These are phyloP conservation scores for Escallonia rubra DNA, from an alignment of 129 eudicot species.

Conservation along the genomic window DNA sequence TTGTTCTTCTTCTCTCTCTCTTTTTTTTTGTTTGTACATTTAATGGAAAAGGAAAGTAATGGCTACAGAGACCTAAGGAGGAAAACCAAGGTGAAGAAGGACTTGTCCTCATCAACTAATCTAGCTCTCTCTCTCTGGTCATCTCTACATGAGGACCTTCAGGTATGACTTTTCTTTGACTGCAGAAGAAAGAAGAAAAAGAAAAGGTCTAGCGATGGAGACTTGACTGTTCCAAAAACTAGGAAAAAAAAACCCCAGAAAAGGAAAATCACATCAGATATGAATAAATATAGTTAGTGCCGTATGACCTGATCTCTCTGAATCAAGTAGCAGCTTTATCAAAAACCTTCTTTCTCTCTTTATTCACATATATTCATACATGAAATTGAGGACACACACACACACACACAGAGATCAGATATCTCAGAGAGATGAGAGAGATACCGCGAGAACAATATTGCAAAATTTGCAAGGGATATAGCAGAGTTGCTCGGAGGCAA, in stretches of 20 bases:
- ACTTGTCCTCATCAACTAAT: slow-evolving; percentile 23
- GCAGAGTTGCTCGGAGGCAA: slow-evolving; percentile 72
- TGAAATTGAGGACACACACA: background rate
- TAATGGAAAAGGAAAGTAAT: background rate
- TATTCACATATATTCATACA: background rate
- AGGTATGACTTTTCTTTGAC: slow-evolving; percentile 53
- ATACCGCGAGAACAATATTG: slow-evolving; percentile 96
- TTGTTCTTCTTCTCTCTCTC: too few relatives aligned
- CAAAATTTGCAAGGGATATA: slow-evolving; percentile 98
- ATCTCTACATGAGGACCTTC: slow-evolving; percentile 7
- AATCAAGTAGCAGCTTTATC: slow-evolving; percentile 14
- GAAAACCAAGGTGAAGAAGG: slow-evolving; percentile 17
- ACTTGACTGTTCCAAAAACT: slow-evolving; percentile 38
- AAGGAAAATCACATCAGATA: background rate
- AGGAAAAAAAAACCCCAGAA: background rate
- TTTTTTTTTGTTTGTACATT: background rate
- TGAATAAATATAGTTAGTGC: slow-evolving; percentile 1
- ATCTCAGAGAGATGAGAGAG: background rate
- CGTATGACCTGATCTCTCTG: background rate
- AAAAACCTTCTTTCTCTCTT: background rate
- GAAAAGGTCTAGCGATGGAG: slow-evolving; percentile 56
- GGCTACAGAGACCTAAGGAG: slow-evolving; percentile 9
- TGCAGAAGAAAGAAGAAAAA: slow-evolving; percentile 36
- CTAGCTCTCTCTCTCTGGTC: background rate
- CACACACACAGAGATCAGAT: background rate